phyloP scores from a whole-genome alignment of 495 filamentous ascomycete species.

The Podospora pseudopauciseta region DNA sequence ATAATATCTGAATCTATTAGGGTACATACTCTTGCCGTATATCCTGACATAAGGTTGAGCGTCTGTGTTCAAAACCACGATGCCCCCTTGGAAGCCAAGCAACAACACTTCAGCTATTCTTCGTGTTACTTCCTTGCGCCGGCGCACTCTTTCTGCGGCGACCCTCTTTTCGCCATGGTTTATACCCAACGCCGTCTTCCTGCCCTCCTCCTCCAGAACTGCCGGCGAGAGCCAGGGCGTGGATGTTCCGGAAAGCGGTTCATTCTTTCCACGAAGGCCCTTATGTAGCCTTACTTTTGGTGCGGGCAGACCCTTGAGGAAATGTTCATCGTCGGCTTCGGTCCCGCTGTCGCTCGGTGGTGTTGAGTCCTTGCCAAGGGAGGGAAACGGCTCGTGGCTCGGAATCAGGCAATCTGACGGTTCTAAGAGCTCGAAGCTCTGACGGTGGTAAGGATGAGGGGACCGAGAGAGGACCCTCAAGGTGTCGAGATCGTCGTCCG shows the following conservation, averaged over 20 bases:
- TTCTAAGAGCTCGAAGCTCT: slow-evolving; percentile 47
- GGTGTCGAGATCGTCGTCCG: slow-evolving; percentile 23
- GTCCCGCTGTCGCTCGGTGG: slow-evolving; percentile 82
- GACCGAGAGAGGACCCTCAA: slow-evolving; percentile 63
- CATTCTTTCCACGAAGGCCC: slow-evolving; percentile 59
- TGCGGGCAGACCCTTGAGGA: slow-evolving; percentile 77
- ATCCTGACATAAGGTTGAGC: slow-evolving; percentile 33
- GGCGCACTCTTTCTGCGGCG: slow-evolving; percentile 34
- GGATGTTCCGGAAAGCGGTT: slow-evolving; percentile 43
- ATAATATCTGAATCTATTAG: background rate
- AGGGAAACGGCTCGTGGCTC: slow-evolving; percentile 13
- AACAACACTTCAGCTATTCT: slow-evolving; percentile 43
- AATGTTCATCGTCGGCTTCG: slow-evolving; percentile 83
- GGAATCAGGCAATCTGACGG: slow-evolving; percentile 32
- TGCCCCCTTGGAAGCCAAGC: slow-evolving; percentile 41
- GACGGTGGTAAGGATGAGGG: slow-evolving; percentile 71
- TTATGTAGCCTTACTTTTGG: slow-evolving; percentile 68
- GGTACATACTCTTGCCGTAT: slow-evolving; percentile 36
- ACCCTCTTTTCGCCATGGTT: slow-evolving; percentile 28
- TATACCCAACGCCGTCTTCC: slow-evolving; percentile 20
- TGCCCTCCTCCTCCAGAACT: slow-evolving; percentile 53
- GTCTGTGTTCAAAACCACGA: slow-evolving; percentile 28
- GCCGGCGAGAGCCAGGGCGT: slow-evolving; percentile 61
- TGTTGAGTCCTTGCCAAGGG: slow-evolving; percentile 42
- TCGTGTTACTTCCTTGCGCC: slow-evolving; percentile 45